Base-by-base conservation (phyloP, 2,329 filamentous ascomycete species). In the Fonsecaea erecta region DNA sequence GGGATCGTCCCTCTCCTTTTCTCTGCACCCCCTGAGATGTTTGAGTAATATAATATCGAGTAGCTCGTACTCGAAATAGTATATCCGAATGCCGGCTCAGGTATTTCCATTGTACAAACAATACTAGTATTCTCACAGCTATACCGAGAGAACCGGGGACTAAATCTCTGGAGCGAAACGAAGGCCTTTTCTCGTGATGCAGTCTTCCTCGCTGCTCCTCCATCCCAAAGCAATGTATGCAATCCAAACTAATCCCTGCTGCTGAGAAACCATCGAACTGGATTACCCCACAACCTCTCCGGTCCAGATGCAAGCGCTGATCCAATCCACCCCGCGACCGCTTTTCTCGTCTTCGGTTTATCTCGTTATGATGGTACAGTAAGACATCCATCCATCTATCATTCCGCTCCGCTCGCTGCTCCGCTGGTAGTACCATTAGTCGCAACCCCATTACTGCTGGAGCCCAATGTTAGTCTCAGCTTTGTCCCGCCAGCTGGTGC, bases 391-490 rank as follows among this genome's bases (percentile, higher is more conserved):
- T 26, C 57, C 57, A 60, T 26, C 57, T 48, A 60, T 69, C 62
- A 70, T 58, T 79, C 76, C 12, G 75, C 75, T 30, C 75, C 73
- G 62, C 74, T 77, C 52, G 70, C 72, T 24, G 71, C 72, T 32
- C 69, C 74, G 40, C 75, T 76, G 37, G 76, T 77, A 14, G 70
- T 66, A 52, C 73, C 72, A 59, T 74, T 77, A 16, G 63, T 66
- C 3, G 71, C 72, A 21, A 72, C 73, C 51, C 77, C 76, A 60
- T 74, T 75, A 62, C 77, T 77, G 65, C 74, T 73, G 60, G 77
- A 77, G 64, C 83, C 84, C 71, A 86, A 83, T 24, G 81, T 90
- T 67, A 94, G 82, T 80, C 90, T 93, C 78, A 94, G 73, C 73
- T 84, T 93, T 63, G 78, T 78, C 54, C 89, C 83, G 3, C 86